These are phyloP conservation scores for Candida broadrunensis DNA, from an alignment of 805 yeast genomes.

Conservation along the genomic window DNA sequence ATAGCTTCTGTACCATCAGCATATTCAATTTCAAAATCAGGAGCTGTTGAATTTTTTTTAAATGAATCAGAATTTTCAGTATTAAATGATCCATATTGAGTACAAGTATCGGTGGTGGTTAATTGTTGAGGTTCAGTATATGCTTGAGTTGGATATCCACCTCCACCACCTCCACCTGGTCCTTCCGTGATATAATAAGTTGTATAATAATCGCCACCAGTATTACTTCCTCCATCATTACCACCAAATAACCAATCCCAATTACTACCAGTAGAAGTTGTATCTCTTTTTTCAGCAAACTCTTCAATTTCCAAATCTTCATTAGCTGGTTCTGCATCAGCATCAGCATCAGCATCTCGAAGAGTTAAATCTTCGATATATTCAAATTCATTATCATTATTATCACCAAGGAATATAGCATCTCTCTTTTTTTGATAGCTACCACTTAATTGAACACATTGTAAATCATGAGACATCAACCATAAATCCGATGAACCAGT, in stretches of 20 bases:
- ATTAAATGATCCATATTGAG: constrained; percentile 48
- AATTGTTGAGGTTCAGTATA: not conserved
- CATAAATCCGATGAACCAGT: constrained; percentile 44
- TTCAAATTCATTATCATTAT: not conserved
- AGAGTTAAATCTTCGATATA: not conserved
- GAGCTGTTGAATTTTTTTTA: constrained; percentile 36
- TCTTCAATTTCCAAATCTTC: not conserved
- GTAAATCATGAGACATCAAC: constrained; percentile 33
- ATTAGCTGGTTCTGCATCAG: not conserved
- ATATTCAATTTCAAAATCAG: constrained; percentile 40
- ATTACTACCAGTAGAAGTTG: constrained; percentile 1
- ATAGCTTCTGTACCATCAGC: constrained; percentile 48
- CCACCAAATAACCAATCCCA: constrained; percentile 3
- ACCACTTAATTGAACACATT: constrained; percentile 10
- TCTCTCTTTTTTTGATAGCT: constrained; percentile 5
- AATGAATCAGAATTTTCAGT: constrained; percentile 37
- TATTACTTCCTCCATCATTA: constrained; percentile 4
- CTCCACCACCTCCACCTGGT: constrained; percentile 1
- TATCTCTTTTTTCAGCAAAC: too few relatives aligned
- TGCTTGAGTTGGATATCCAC: not conserved
- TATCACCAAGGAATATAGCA: not conserved
- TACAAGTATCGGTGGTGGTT: constrained; percentile 34
- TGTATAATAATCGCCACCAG: constrained; percentile 5
- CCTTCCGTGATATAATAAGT: constrained; percentile 1
- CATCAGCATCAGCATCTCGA: not conserved